A percentile compares a stretch with the other conserved stretches of the same genome.
Conservation (phyloP, 1,284 basidiomycete species). For the Stygiomarasmius scandens region DNA sequence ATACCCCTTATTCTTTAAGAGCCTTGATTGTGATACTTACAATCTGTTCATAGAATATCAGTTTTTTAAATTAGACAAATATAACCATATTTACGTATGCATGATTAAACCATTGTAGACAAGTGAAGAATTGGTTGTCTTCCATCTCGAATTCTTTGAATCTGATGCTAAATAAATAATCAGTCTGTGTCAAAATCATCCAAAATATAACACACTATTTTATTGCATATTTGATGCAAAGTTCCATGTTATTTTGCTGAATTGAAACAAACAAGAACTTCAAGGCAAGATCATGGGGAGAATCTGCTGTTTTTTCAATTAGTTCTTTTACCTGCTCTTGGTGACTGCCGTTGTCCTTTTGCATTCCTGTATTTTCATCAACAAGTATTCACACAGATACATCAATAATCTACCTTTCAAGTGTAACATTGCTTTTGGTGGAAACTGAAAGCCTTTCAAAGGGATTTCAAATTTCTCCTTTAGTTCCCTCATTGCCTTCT, state of each 20-base stretch:
- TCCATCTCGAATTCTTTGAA: no score
- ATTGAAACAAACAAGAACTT: not conserved
- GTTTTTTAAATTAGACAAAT: no score
- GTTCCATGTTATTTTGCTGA: not conserved
- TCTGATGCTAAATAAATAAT: no score
- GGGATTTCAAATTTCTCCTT: not conserved
- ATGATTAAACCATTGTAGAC: no score
- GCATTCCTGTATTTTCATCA: not conserved
- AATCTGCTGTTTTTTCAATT: not conserved
- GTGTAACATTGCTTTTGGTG: not conserved
- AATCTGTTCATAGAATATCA: no score
- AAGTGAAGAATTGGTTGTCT: no score
- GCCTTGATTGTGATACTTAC: no score
- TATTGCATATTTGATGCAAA: not conserved
- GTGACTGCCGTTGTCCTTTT: not conserved
- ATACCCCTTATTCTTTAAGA: no score
- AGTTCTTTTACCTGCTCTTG: not conserved
- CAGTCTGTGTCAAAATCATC: no score
- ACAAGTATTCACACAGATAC: not conserved
- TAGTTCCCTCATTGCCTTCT: not conserved
- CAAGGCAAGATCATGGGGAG: not conserved
- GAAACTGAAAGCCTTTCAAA: not conserved
- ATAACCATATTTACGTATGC: no score
- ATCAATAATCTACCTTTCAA: not conserved
- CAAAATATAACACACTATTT: not conserved